phyloP scores from a whole-genome alignment of 192 early-diverging fungal genomes.

The Pilobolus umbonatus region DNA sequence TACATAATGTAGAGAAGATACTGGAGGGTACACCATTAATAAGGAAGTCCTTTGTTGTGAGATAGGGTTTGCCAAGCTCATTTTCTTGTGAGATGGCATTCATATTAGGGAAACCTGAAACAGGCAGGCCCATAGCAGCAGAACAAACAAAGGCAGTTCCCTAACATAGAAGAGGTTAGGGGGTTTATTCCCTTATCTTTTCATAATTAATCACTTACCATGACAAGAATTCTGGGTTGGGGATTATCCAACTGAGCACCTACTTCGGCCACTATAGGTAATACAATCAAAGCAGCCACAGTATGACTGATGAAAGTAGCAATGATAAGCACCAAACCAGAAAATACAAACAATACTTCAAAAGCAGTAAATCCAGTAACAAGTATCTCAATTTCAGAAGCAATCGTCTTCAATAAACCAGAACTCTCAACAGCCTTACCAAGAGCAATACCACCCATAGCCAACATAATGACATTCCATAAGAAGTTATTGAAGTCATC shows the following conservation, averaged over 20 bases:
- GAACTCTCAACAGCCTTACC: slow-evolving; percentile 88
- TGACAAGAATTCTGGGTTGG: slow-evolving; percentile 73
- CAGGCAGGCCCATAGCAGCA: slow-evolving; percentile 87
- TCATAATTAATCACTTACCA: slow-evolving; percentile 49
- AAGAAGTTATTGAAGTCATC: slow-evolving; percentile 97
- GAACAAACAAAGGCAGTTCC: slow-evolving; percentile 79
- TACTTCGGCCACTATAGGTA: slow-evolving; percentile 89
- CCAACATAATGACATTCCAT: slow-evolving; percentile 86
- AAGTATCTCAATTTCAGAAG: slow-evolving; percentile 56
- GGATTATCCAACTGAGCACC: slow-evolving; percentile 77
- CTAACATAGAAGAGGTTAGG: slow-evolving; percentile 31
- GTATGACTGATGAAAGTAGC: slow-evolving; percentile 95
- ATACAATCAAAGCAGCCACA: slow-evolving; percentile 91
- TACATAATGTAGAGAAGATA: slow-evolving; percentile 60
- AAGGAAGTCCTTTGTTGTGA: slow-evolving; percentile 81
- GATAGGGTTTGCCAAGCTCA: slow-evolving; percentile 76
- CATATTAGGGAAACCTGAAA: slow-evolving; percentile 97
- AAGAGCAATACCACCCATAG: slow-evolving; percentile 95
- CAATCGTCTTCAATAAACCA: slow-evolving; percentile 79
- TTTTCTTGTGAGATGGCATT: slow-evolving; percentile 93
- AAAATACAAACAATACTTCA: slow-evolving; percentile 70
- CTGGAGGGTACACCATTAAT: slow-evolving; percentile 74
- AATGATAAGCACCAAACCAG: slow-evolving; percentile 73
- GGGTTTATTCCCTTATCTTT: neutral
- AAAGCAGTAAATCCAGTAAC: slow-evolving; percentile 68